Evolutionary conservation across 106 monocot genomes (phyloP).

Genomic region (Allium fistulosum): DNA sequence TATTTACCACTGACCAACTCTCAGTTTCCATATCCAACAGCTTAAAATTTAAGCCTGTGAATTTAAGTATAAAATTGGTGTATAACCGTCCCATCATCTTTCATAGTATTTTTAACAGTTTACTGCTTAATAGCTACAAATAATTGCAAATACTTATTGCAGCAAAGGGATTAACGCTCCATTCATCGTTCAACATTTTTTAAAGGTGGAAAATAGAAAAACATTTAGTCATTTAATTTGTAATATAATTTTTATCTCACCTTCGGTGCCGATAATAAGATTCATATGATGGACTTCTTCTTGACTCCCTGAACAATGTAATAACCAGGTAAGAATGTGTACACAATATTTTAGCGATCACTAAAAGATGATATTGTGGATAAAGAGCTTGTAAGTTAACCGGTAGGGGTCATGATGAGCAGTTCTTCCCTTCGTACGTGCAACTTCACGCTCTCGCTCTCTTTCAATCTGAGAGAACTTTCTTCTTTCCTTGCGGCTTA

Average conservation of each 20-base stretch:
- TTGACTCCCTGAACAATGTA: conserved; percentile 41
- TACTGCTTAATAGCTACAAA: too few relatives aligned
- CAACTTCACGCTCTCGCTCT: conserved; percentile 76
- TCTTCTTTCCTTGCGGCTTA: conserved; percentile 98
- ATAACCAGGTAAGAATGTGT: neutral
- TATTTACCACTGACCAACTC: too few relatives aligned
- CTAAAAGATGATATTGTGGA: too few relatives aligned
- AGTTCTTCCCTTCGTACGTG: conserved; percentile 56
- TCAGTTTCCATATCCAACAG: too few relatives aligned
- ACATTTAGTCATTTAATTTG: neutral
- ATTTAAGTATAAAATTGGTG: too few relatives aligned
- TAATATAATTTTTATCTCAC: conserved; percentile 17
- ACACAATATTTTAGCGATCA: too few relatives aligned
- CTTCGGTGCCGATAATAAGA: conserved; percentile 69
- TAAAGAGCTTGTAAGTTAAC: conserved; percentile 14
- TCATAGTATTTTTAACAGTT: too few relatives aligned
- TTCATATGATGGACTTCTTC: conserved; percentile 96
- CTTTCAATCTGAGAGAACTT: conserved; percentile 96
- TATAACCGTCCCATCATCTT: too few relatives aligned
- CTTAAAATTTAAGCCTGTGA: too few relatives aligned
- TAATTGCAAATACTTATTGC: too few relatives aligned
- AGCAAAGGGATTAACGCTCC: too few relatives aligned
- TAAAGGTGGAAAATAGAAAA: neutral
- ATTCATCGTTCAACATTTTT: too few relatives aligned
- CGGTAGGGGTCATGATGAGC: conserved; percentile 87